phyloP scores from a whole-genome alignment of 192 early-diverging fungal species.

The Entomortierella chlamydospora region DNA sequence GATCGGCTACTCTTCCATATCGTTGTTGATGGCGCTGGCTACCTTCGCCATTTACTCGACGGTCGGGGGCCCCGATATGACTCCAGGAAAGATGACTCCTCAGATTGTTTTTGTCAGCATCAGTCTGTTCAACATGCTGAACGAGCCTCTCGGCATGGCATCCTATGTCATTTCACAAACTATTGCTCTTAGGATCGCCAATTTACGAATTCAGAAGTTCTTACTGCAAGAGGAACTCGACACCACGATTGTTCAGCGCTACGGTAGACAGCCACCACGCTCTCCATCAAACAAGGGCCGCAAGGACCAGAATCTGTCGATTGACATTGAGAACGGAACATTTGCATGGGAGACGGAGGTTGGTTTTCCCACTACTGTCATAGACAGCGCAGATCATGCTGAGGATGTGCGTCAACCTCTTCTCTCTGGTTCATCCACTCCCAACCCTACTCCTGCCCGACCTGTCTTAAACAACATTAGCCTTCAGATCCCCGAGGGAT shows the following conservation, averaged over 20 bases:
- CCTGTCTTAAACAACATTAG: conserved; percentile 30
- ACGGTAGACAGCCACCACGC: not conserved
- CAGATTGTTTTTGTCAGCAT: conserved; percentile 33
- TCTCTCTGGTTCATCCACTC: too few relatives aligned
- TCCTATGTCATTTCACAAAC: conserved; percentile 10
- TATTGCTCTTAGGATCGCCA: conserved; percentile 19
- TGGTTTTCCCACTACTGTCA: not conserved
- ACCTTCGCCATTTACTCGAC: conserved; percentile 24
- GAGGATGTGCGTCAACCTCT: too few relatives aligned
- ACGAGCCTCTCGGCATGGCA: conserved; percentile 20
- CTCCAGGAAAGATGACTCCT: conserved; percentile 13
- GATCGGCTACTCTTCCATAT: conserved; percentile 26
- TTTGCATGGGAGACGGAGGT: conserved; percentile 26
- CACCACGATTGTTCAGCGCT: not conserved
- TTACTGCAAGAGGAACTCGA: conserved; percentile 34
- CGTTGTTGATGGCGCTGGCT: conserved; percentile 26
- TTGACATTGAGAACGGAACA: conserved; percentile 14
- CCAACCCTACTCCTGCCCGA: conserved; percentile 15
- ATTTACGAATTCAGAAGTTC: conserved; percentile 18
- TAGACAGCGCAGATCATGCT: too few relatives aligned
- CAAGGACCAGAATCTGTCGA: not conserved
- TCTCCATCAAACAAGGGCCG: not conserved
- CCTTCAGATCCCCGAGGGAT: conserved; percentile 24
- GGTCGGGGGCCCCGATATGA: conserved; percentile 12
- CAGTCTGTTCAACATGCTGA: conserved; percentile 22